These are phyloP conservation scores for Hypoxylon cercidicola DNA, from an alignment of 495 filamentous ascomycete genomes.

Conservation along the genomic window DNA sequence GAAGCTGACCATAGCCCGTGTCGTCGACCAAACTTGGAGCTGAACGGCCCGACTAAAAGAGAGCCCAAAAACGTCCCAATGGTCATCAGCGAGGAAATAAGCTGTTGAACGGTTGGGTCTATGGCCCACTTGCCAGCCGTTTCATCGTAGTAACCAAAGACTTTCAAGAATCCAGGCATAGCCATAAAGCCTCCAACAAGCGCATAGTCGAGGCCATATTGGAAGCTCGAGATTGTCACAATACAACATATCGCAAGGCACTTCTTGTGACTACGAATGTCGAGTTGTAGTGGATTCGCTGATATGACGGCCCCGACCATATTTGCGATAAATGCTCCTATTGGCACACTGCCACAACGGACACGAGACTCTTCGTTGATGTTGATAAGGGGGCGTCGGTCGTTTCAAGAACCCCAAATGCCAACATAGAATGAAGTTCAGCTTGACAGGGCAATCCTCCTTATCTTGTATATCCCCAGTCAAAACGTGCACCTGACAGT, in stretches of 20 bases:
- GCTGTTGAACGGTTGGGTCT: constrained; percentile 60
- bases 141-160: constrained; percentile 55
- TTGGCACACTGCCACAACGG: not conserved
- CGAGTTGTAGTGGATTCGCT: constrained; percentile 44
- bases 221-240: constrained; percentile 50
- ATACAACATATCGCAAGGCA: constrained; percentile 50
- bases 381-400: constrained; percentile 4
- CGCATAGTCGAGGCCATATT: constrained; percentile 54
- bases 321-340: constrained; percentile 8
- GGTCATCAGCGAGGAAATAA: constrained; percentile 62
- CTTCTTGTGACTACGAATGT: constrained; percentile 45
- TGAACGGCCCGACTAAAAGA: constrained; percentile 58
- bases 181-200: constrained; percentile 52
- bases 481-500: not conserved
- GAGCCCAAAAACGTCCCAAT: constrained; percentile 63
- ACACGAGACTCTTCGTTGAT: constrained; percentile 7
- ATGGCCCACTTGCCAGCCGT: constrained; percentile 42
- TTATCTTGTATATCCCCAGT: constrained; percentile 12
- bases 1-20: constrained; percentile 54
- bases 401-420: not conserved
- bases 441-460: not conserved
- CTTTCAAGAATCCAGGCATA: constrained; percentile 59
- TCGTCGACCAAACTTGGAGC: constrained; percentile 55
- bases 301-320: constrained; percentile 43
- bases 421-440: not conserved